phyloP scores from a whole-genome alignment of 139 green algal species.

The Haematococcus sp. region DNA sequence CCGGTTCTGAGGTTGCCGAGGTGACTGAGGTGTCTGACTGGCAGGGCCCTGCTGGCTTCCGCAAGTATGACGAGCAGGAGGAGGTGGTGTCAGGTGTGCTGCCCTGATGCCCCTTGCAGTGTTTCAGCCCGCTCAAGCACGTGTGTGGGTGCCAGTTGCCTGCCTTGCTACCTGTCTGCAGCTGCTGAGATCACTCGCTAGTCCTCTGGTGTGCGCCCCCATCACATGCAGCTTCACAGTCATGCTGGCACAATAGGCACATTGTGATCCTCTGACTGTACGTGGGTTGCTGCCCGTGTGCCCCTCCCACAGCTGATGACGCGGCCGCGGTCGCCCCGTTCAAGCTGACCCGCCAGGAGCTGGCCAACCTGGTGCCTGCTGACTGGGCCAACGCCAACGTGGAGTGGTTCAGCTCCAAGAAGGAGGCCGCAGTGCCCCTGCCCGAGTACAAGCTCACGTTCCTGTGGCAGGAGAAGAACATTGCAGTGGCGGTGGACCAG shows the following conservation, averaged over 20 bases:
- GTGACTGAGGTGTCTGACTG: slow-evolving; percentile 19
- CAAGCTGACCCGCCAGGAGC: slow-evolving; percentile 41
- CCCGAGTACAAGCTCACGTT: slow-evolving; percentile 77
- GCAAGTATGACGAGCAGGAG: slow-evolving; percentile 32
- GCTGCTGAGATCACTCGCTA: too few species aligned
- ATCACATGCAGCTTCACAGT: too few species aligned
- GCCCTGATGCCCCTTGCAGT: too few species aligned
- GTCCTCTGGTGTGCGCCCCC: too few species aligned
- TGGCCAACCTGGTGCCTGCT: slow-evolving; percentile 38
- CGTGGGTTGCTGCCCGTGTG: too few species aligned
- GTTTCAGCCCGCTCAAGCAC: too few species aligned
- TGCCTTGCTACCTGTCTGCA: too few species aligned
- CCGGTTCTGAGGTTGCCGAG: neutral
- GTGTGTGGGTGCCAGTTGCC: too few species aligned
- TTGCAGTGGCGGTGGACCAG: slow-evolving; percentile 84
- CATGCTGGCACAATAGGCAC: too few species aligned
- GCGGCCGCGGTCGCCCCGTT: slow-evolving; percentile 1
- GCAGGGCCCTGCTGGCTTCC: slow-evolving; percentile 16
- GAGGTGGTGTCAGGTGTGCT: slow-evolving; percentile 8
- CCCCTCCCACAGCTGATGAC: too few species aligned
- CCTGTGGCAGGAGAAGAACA: slow-evolving; percentile 87
- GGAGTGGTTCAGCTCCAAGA: slow-evolving; percentile 54
- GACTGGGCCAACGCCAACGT: slow-evolving; percentile 55
- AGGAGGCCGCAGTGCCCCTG: slow-evolving; percentile 43
- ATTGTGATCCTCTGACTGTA: too few species aligned